These are phyloP conservation scores for Scenedesmus sp. DNA, from an alignment of 163 green algal species.

Conservation along the genomic window DNA sequence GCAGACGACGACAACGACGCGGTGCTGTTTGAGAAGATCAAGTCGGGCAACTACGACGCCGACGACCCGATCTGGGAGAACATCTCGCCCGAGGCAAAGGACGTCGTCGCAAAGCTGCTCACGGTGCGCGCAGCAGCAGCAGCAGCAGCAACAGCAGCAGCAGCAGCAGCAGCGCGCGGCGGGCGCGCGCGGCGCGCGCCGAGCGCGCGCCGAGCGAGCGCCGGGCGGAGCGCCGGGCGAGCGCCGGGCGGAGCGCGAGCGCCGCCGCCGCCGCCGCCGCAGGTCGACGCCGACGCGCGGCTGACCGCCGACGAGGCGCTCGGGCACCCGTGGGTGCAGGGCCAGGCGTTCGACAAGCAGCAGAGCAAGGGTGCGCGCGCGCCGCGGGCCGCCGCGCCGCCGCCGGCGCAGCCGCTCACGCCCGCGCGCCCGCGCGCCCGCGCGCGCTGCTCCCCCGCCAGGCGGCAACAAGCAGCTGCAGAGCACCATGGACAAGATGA, in stretches of 20 bases:
- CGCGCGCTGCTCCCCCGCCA: not conserved
- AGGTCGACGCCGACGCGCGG: slow-evolving; percentile 61
- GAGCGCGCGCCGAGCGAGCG: too few species aligned
- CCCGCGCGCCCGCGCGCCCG: not conserved
- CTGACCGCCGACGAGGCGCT: slow-evolving; percentile 73
- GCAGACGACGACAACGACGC: slow-evolving; percentile 84
- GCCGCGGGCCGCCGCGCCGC: too few species aligned
- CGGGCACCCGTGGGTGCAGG: slow-evolving; percentile 61
- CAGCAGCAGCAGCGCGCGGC: not conserved
- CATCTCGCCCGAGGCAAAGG: slow-evolving; percentile 74
- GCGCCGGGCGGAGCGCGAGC: too few species aligned
- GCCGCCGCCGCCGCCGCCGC: too few species aligned
- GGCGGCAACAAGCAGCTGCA: slow-evolving; percentile 57
- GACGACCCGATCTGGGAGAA: slow-evolving; percentile 82
- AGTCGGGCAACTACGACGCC: slow-evolving; percentile 76
- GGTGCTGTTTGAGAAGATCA: slow-evolving; percentile 86
- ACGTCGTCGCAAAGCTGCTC: slow-evolving; percentile 77
- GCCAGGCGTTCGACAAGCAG: slow-evolving; percentile 11
- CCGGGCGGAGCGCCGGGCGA: too few species aligned
- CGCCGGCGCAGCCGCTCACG: not conserved
- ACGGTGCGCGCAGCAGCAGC: slow-evolving; percentile 57
- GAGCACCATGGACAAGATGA: slow-evolving; percentile 61
- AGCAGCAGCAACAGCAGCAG: not conserved
- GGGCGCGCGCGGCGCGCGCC: not conserved
- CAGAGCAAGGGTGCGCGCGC: not conserved